phyloP scores from a whole-genome alignment of 2,329 filamentous ascomycete species.

The Fusarium irregulare region DNA sequence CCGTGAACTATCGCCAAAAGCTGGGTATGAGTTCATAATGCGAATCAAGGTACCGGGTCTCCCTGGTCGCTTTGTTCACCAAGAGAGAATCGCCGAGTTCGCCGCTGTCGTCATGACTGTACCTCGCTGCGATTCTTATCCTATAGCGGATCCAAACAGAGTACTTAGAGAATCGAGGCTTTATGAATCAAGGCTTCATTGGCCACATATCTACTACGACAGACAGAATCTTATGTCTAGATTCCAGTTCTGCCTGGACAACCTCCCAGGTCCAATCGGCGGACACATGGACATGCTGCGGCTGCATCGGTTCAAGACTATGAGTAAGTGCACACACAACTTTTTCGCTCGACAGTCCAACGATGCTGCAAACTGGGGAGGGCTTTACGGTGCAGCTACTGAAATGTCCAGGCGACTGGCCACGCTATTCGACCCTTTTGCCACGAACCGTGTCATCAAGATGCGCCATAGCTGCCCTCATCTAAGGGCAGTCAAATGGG shows the following conservation, averaged over 20 bases:
- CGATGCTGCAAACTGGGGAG: neutral
- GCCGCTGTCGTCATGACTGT: neutral
- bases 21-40: neutral
- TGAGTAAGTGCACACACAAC: neutral
- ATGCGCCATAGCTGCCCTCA: slow-evolving; percentile 3
- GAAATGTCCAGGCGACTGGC: neutral
- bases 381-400: neutral
- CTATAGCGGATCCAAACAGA: fast-evolving
- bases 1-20: fast-evolving
- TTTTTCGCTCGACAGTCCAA: neutral
- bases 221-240: neutral
- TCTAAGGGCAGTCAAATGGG: slow-evolving; percentile 5
- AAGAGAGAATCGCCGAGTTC: neutral
- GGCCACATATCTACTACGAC: slow-evolving; percentile 19
- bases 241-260: slow-evolving; percentile 18
- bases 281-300: slow-evolving; percentile 26
- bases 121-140: neutral
- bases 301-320: slow-evolving; percentile 26
- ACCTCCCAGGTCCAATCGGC: slow-evolving; percentile 2
- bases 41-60: neutral
- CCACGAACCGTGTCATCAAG: fast-evolving
- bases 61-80: fast-evolving
- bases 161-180: too few relatives aligned
- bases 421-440: slow-evolving; percentile 4
- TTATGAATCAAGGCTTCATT: fast-evolving